These are phyloP conservation scores for Alternaria arborescens DNA, from an alignment of 2,329 filamentous ascomycete species.

Conservation along the genomic window DNA sequence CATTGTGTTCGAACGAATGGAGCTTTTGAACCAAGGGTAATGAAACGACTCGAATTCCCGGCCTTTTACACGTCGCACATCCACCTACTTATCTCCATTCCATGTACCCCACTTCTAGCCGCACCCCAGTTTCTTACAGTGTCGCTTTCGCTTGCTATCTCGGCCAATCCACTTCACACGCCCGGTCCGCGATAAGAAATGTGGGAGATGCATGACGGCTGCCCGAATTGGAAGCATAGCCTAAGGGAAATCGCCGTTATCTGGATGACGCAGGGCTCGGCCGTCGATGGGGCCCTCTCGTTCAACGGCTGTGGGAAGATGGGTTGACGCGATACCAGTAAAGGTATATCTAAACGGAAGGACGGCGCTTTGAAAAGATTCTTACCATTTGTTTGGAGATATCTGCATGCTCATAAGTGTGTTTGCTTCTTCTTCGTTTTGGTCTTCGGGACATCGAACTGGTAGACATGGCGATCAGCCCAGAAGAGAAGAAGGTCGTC, in stretches of 20 bases:
- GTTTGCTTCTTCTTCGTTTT: background rate
- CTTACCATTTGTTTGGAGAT: background rate
- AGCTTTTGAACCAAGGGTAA: background rate
- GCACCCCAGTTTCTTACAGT: constrained; percentile 6
- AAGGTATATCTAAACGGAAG: constrained; percentile 9
- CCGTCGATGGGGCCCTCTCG: background rate
- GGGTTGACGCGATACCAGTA: constrained; percentile 14
- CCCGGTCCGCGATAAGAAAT: constrained; percentile 30
- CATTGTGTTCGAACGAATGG: background rate
- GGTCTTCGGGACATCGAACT: background rate
- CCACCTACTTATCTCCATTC: background rate
- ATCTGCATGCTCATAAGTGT: background rate
- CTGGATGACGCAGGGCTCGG: constrained; percentile 10
- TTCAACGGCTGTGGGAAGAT: constrained; percentile 4
- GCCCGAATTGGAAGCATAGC: constrained; percentile 9
- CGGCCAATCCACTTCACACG: constrained; percentile 26
- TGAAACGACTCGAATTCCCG: background rate
- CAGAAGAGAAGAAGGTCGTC: constrained; percentile 38
- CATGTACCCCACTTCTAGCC: constrained; percentile 19
- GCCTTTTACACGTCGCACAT: background rate
- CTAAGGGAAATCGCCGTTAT: constrained; percentile 16
- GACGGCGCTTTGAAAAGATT: background rate
- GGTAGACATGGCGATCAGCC: constrained; percentile 17
- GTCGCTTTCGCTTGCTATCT: constrained; percentile 24
- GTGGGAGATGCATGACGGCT: constrained; percentile 20